Evolutionary conservation across 768 basidiomycete genomes (phyloP).

Genomic region (Podaxis sp.): DNA sequence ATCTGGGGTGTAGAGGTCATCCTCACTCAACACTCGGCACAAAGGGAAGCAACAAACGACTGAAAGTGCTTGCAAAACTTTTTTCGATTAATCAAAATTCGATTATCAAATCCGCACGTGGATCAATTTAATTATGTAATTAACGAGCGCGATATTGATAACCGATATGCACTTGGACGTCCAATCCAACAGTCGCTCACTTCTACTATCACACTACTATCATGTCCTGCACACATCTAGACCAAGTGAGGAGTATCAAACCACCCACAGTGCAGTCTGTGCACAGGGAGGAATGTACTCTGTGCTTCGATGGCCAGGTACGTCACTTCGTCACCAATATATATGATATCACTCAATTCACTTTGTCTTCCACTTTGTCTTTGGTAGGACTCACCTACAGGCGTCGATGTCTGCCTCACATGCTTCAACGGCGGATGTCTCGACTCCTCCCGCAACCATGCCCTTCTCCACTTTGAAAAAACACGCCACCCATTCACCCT

Average conservation of each 20-base stretch:
- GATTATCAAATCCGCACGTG: not conserved
- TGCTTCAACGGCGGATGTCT: conserved; percentile 97
- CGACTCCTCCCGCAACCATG: conserved; percentile 63
- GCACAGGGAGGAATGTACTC: conserved; percentile 93
- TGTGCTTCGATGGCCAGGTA: conserved; percentile 95
- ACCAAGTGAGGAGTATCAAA: conserved; percentile 45
- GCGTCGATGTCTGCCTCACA: conserved; percentile 84
- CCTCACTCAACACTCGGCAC: no score
- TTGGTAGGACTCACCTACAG: conserved; percentile 64
- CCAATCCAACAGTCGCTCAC: not conserved
- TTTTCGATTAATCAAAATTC: not conserved
- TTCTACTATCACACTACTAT: not conserved
- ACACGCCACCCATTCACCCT: conserved; percentile 74
- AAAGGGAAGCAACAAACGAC: no score
- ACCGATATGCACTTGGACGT: not conserved
- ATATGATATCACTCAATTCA: not conserved
- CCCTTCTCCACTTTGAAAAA: conserved; percentile 68
- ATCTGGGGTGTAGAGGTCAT: conserved; percentile 8
- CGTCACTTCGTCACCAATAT: conserved; percentile 10
- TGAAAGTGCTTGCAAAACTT: no score
- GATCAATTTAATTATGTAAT: not conserved
- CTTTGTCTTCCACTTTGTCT: not conserved
- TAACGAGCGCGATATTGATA: not conserved
- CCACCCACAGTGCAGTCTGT: conserved; percentile 70
- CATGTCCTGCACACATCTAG: conserved; percentile 57